Evolutionary conservation across 2,329 filamentous ascomycete species (phyloP).

Genomic region (Aspergillus proliferans): DNA sequence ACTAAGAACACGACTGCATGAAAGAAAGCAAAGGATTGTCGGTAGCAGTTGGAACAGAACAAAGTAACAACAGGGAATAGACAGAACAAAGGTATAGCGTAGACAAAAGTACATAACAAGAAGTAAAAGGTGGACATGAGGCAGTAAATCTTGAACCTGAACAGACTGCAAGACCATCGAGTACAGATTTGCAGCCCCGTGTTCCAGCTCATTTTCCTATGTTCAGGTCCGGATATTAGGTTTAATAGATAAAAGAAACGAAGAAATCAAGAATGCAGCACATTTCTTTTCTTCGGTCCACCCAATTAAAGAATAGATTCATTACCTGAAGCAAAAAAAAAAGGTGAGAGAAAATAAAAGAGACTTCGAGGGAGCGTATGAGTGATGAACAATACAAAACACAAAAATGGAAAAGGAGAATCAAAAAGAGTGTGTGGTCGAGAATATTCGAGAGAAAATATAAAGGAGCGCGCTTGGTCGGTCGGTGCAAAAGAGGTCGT

Average conservation of each 20-base stretch:
- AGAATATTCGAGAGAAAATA: slow-evolving; percentile 10
- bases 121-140: slow-evolving; percentile 28
- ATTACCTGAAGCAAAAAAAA: slow-evolving; percentile 25
- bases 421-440: slow-evolving; percentile 13
- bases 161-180: slow-evolving; percentile 5
- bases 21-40: neutral
- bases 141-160: slow-evolving; percentile 13
- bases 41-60: neutral
- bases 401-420: slow-evolving; percentile 11
- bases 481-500: slow-evolving; percentile 19
- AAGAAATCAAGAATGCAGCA: slow-evolving; percentile 6
- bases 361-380: slow-evolving; percentile 27
- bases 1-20: neutral
- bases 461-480: slow-evolving; percentile 21
- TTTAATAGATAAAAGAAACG: slow-evolving; percentile 12
- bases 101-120: slow-evolving; percentile 36
- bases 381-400: slow-evolving; percentile 18
- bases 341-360: slow-evolving; percentile 11
- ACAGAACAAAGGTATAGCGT: slow-evolving; percentile 30
- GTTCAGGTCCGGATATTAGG: slow-evolving; percentile 16
- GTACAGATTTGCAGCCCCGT: slow-evolving; percentile 2
- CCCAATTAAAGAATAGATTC: slow-evolving; percentile 23
- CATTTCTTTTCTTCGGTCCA: slow-evolving; percentile 19
- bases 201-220: slow-evolving; percentile 20
- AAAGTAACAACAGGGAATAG: neutral